Percentiles rank a stretch among this genome's conserved stretches.
Evolutionary conservation across 495 filamentous ascomycete genomes (phyloP).

Genomic region (Tuber indicum): DNA sequence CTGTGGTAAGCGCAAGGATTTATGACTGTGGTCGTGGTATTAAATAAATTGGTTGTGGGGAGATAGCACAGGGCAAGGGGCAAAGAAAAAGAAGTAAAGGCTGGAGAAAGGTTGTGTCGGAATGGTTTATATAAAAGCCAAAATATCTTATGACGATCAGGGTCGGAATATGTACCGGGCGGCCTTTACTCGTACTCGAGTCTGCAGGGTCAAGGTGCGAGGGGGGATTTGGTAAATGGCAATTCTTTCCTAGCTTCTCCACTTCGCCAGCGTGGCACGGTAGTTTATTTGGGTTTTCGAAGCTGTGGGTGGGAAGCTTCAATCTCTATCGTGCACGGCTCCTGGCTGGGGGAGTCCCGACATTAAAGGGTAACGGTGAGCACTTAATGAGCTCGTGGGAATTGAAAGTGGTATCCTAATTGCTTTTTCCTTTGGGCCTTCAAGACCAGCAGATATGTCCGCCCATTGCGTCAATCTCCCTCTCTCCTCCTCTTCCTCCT

Average conservation of each 20-base stretch:
- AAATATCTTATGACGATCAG: neutral
- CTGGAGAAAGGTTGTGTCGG: neutral
- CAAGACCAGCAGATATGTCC: neutral
- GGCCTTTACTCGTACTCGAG: neutral
- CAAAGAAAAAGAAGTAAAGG: neutral
- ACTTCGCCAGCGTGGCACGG: neutral
- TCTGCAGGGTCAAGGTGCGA: neutral
- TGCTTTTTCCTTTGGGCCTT: neutral
- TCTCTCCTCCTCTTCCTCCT: neutral
- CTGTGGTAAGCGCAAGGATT: neutral
- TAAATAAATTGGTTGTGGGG: too few species aligned
- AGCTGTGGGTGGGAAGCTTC: neutral
- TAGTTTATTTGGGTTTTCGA: neutral
- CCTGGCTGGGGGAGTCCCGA: neutral
- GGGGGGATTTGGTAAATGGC: neutral
- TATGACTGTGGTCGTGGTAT: neutral
- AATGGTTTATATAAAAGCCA: neutral
- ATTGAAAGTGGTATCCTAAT: neutral
- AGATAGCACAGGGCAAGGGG: neutral
- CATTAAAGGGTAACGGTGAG: neutral
- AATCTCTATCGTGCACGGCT: neutral
- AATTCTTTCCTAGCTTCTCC: neutral
- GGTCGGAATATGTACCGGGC: neutral
- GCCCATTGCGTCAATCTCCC: neutral
- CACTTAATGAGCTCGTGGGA: neutral